A percentile compares a stretch with the other conserved stretches of the same genome.
Evolutionary conservation across 192 early-diverging fungal species (phyloP).

Genomic region (Martensiomyces pterosporus): DNA sequence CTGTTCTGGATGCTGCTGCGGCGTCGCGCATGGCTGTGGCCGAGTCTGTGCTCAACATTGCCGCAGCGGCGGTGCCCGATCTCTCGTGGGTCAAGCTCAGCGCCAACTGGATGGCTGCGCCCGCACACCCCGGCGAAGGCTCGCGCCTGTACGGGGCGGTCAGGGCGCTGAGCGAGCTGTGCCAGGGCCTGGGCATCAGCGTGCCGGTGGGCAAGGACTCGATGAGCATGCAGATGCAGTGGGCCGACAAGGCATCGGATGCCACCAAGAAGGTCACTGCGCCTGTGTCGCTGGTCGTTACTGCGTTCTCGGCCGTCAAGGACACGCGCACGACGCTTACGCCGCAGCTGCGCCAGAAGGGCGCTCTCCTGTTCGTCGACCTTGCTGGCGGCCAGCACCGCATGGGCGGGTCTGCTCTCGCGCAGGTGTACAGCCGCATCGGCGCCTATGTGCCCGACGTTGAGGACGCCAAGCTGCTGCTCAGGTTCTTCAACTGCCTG

Average conservation of each 20-base stretch:
- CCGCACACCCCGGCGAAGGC: constrained; percentile 88
- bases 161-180: constrained; percentile 88
- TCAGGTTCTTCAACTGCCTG: constrained; percentile 76
- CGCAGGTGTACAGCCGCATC: constrained; percentile 85
- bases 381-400: constrained; percentile 78
- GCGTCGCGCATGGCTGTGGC: constrained; percentile 97
- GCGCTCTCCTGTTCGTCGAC: constrained; percentile 78
- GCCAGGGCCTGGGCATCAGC: constrained; percentile 85
- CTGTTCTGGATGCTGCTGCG: constrained; percentile 79
- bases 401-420: constrained; percentile 89
- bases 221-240: constrained; percentile 98
- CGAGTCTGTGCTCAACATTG: constrained; percentile 88
- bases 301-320: constrained; percentile 85
- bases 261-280: constrained; percentile 67
- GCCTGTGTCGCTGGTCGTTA: constrained; percentile 89
- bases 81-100: constrained; percentile 76
- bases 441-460: constrained; percentile 85
- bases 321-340: constrained; percentile 85
- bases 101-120: constrained; percentile 99
- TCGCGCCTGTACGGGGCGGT: constrained; percentile 90
- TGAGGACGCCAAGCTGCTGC: constrained; percentile 64
- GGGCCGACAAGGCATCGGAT: constrained; percentile 53
- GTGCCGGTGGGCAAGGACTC: constrained; percentile 99
- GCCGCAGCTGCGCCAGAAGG: constrained; percentile 67
- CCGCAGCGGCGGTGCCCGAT: constrained; percentile 75